Conservation (phyloP, 768 basidiomycete genomes). For the Hericium erinaceus region DNA sequence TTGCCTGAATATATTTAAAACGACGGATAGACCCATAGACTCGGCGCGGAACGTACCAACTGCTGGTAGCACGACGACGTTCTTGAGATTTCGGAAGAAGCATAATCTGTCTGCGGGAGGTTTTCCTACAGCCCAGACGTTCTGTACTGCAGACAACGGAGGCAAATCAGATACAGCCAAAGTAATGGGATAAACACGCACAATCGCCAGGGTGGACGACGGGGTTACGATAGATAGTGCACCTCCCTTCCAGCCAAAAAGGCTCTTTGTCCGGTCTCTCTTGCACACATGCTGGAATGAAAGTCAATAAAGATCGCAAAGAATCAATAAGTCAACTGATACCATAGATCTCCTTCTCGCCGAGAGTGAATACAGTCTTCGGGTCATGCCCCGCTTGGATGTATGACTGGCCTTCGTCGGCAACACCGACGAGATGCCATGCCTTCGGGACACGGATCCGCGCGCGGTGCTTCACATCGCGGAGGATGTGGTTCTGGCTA, state of each 20-base stretch:
- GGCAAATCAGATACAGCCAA: not conserved
- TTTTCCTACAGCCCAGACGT: conserved; percentile 21
- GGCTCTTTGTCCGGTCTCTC: not conserved
- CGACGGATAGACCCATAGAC: not conserved
- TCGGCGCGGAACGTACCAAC: not conserved
- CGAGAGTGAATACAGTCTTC: conserved; percentile 4
- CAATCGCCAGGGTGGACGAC: conserved; percentile 27
- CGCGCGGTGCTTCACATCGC: conserved; percentile 69
- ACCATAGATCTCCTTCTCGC: conserved; percentile 5
- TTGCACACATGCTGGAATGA: conserved; percentile 7
- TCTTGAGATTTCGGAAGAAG: conserved; percentile 15
- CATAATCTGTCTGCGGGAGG: conserved; percentile 16
- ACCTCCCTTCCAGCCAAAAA: not conserved
- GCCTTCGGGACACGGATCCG: conserved; percentile 63
- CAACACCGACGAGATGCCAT: conserved; percentile 68
- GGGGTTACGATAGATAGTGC: conserved; percentile 23
- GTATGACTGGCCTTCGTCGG: conserved; percentile 74
- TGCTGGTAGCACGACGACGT: conserved; percentile 19
- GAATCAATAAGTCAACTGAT: not conserved
- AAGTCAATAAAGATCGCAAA: not conserved
- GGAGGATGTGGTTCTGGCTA: conserved; percentile 53
- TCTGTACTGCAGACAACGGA: conserved; percentile 12
- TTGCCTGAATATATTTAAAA: conserved; percentile 28
- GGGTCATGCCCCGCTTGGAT: conserved; percentile 10
- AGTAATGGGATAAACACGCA: not conserved